phyloP scores from a whole-genome alignment of 163 green algal species.

The Botryococcus braunii region DNA sequence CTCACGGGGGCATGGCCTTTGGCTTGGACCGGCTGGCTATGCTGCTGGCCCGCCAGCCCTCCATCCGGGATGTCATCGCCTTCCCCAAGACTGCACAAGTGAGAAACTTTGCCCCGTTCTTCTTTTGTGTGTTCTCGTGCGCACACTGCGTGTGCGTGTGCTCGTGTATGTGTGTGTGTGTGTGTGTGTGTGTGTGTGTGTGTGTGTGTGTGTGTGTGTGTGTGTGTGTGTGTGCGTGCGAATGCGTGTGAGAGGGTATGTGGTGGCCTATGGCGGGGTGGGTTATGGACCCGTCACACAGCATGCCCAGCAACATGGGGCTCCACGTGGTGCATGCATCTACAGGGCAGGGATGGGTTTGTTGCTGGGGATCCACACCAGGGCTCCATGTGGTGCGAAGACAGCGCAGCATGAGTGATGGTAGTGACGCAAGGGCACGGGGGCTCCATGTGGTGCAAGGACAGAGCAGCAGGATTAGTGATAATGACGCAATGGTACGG shows the following conservation, averaged over 20 bases:
- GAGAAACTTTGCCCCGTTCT: background rate
- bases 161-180: background rate
- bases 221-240: background rate
- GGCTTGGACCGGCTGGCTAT: constrained; percentile 69
- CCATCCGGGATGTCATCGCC: constrained; percentile 96
- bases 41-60: constrained; percentile 38
- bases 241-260: background rate
- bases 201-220: too few species aligned
- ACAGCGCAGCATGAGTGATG: background rate
- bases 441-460: background rate
- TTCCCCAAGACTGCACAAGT: constrained; percentile 93
- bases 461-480: background rate
- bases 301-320: too few species aligned
- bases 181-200: background rate
- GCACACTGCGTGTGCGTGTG: background rate
- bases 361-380: background rate
- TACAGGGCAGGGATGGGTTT: too few species aligned
- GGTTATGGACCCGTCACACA: too few species aligned
- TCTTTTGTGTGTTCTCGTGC: background rate
- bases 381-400: background rate
- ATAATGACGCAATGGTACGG: too few species aligned
- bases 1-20: constrained; percentile 85
- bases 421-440: background rate
- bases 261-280: background rate
- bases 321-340: background rate